Conservation (phyloP, 2,329 filamentous ascomycete species). For the Penicillium sp. region DNA sequence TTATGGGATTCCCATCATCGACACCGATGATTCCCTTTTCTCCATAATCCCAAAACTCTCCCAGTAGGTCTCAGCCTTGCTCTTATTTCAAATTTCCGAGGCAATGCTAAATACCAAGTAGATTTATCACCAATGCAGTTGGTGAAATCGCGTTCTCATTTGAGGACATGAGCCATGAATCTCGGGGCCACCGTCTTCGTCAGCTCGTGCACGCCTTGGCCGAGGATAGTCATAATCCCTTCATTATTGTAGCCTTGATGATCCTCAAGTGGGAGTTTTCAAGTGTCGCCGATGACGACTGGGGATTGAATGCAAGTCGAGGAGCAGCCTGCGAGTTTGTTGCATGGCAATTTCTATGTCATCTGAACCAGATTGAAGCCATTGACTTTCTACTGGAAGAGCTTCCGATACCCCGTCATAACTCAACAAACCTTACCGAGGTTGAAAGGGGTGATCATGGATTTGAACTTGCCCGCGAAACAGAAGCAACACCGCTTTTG, state of each 20-base stretch:
- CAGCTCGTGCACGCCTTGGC: conserved; percentile 40
- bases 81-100: not conserved
- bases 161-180: conserved; percentile 44
- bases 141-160: conserved; percentile 45
- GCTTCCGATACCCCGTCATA: conserved; percentile 34
- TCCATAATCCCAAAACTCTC: conserved; percentile 43
- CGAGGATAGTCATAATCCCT: conserved; percentile 45
- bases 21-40: conserved; percentile 40
- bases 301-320: conserved; percentile 56
- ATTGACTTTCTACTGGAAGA: conserved; percentile 60
- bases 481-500: conserved; percentile 32
- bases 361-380: conserved; percentile 55
- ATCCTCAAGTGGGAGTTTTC: conserved; percentile 59
- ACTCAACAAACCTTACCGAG: conserved; percentile 19
- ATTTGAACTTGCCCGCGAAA: conserved; percentile 9
- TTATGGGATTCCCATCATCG: conserved; percentile 40
- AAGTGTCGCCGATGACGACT: conserved; percentile 52
- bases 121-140: conserved; percentile 42
- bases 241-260: conserved; percentile 51
- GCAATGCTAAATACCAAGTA: conserved; percentile 15
- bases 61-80: conserved; percentile 25
- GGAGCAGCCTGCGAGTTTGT: conserved; percentile 61
- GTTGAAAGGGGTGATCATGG: conserved; percentile 22
- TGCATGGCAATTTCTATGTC: conserved; percentile 61
- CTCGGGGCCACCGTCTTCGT: conserved; percentile 38